These are phyloP conservation scores for Zalaria sp. DNA, from an alignment of 2,329 filamentous ascomycete genomes.

Conservation along the genomic window DNA sequence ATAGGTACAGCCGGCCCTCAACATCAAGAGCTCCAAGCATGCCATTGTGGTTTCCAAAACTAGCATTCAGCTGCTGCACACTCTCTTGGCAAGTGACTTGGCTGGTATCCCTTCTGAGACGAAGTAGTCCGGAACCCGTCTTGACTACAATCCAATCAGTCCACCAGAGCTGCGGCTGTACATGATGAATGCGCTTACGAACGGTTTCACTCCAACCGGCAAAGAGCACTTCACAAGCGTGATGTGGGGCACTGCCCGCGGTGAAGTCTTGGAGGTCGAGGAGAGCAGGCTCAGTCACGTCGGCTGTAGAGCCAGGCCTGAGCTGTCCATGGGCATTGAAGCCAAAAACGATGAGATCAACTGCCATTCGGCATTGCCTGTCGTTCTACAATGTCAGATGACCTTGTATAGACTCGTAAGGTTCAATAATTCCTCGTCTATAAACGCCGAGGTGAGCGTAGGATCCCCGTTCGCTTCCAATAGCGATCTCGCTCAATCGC, in stretches of 20 bases:
- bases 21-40: constrained; percentile 13
- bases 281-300: background rate
- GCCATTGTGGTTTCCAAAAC: constrained; percentile 18
- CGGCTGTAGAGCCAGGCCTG: background rate
- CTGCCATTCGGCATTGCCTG: background rate
- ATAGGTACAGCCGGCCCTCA: constrained; percentile 11
- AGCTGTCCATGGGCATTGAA: constrained; percentile 5
- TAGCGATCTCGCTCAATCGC: too few relatives aligned
- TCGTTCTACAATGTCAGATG: too few relatives aligned
- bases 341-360: background rate
- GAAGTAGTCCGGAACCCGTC: too few relatives aligned
- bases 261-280: background rate
- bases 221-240: constrained; percentile 11
- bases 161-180: too few relatives aligned
- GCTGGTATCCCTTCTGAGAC: too few relatives aligned
- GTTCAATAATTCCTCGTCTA: too few relatives aligned
- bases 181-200: constrained; percentile 3
- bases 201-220: constrained; percentile 18
- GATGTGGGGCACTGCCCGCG: background rate
- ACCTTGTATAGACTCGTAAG: too few relatives aligned
- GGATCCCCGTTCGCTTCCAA: too few relatives aligned
- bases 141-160: too few relatives aligned
- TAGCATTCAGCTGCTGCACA: background rate
- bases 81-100: constrained; percentile 1
- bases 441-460: too few relatives aligned